These are phyloP conservation scores for Apiotrichum montevideense DNA, from an alignment of 1,284 basidiomycete species.

Conservation along the genomic window DNA sequence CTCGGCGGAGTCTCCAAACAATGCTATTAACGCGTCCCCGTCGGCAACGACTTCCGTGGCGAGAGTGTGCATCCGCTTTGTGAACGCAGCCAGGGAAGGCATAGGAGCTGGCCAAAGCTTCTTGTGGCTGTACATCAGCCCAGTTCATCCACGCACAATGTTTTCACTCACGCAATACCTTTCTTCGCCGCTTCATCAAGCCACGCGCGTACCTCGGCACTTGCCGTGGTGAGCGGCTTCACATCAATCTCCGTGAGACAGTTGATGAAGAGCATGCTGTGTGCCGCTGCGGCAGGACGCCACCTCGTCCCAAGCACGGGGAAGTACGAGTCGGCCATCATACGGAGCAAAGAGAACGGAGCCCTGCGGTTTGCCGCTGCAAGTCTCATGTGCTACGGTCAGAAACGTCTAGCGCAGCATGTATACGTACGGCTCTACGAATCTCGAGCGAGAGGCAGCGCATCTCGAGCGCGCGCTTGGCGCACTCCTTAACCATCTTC, in stretches of 20 bases:
- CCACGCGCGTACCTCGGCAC: too few species aligned
- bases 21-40: too few species aligned
- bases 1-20: too few species aligned
- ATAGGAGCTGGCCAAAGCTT: not conserved
- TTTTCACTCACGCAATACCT: too few species aligned
- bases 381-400: slow-evolving; percentile 15
- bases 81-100: not conserved
- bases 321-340: slow-evolving; percentile 24
- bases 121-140: not conserved
- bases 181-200: too few species aligned
- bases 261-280: slow-evolving; percentile 18
- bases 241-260: slow-evolving; percentile 15
- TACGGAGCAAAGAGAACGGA: slow-evolving; percentile 1
- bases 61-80: not conserved
- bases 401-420: not conserved
- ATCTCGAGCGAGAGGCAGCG: not conserved
- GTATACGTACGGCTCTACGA: slow-evolving; percentile 1
- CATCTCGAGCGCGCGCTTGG: not conserved
- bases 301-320: slow-evolving; percentile 4
- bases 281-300: not conserved
- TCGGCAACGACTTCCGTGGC: too few species aligned
- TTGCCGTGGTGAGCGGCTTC: slow-evolving; percentile 3
- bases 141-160: too few species aligned
- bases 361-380: slow-evolving; percentile 7
- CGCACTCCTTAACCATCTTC: slow-evolving; percentile 12